Base-by-base conservation (phyloP, 257 asterid genomes). In the Schizonepeta tenuifolia region DNA sequence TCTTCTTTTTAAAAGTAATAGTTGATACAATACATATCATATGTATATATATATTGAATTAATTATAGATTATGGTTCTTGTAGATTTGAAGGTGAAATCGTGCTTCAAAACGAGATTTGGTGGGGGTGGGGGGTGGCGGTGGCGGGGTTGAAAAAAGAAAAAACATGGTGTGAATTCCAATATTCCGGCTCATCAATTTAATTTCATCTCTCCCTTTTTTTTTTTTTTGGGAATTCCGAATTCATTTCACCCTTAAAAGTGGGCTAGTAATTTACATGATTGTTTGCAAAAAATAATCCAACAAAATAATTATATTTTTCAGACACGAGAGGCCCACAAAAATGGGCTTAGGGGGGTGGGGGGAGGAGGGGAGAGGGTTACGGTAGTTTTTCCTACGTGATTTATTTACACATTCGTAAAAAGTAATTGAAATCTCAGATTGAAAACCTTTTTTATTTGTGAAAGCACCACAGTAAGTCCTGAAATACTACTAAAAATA, bases 241-340 rank as follows among this genome's bases (percentile, higher is more conserved):
- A 20, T 54, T 54, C 7, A 22, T 21, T 54, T 54, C 60, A 22
- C 24, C 46, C 15, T 15, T 49, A 2, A 56, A 69, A 38, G 26
- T 13, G 73, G 73, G 43, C 20, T 57, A 40, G 49, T 41, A 13
- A 64, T 66, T 20, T 15, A 67, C n/a, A 59, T 67, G 69, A 59
- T 75, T 69, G 40, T 57, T 59, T 41, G 59, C 60, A 61, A 69
- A 50, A 17, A 22, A 26, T 60, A 63, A 40, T 61, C 51, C 44
- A 60, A 68, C 36, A 47, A 55, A 70, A 64, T 46, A 64, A 70
- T 41, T 28, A 15, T 35, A 51, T 55, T 62, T 54, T 61, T 10
- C 50, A 54, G 71, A 76, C 76, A 76, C n/a, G 11, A 44, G 26
- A 53, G 80, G 51, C 80, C 80, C 63, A 54, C 80, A 44, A 15